These are phyloP conservation scores for Cairneyella variabilis DNA, from an alignment of 495 filamentous ascomycete genomes.

Conservation along the genomic window DNA sequence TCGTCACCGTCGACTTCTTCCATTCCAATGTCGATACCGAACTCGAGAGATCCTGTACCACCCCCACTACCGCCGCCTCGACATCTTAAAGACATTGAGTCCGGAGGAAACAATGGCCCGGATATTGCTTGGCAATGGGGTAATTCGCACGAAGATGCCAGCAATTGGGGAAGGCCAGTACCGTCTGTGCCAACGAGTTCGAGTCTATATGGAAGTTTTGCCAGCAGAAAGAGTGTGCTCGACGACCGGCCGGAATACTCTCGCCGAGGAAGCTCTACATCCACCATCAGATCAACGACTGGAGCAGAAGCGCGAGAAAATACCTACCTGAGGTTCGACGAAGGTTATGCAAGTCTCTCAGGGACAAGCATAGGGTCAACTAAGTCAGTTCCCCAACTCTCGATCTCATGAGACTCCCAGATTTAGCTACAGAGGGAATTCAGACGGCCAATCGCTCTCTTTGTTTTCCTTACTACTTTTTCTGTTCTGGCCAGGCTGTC, in stretches of 20 bases:
- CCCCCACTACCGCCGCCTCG: conserved; percentile 51
- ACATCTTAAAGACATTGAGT: conserved; percentile 32
- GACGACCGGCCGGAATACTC: conserved; percentile 28
- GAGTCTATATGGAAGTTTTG: conserved; percentile 27
- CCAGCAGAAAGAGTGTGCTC: conserved; percentile 16
- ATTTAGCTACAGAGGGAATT: neutral
- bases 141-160: conserved; percentile 25
- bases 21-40: conserved; percentile 47
- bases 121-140: conserved; percentile 31
- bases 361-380: conserved; percentile 33
- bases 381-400: conserved; percentile 27
- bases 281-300: conserved; percentile 31
- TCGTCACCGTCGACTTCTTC: conserved; percentile 35
- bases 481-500: no score
- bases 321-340: conserved; percentile 33
- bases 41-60: conserved; percentile 38
- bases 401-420: no score
- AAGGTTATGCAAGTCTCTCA: conserved; percentile 50
- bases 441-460: neutral
- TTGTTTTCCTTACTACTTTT: no score
- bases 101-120: conserved; percentile 15
- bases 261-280: conserved; percentile 32
- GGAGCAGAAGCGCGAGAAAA: conserved; percentile 26
- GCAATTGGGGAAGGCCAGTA: conserved; percentile 21
- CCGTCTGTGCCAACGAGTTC: conserved; percentile 24